Conservation (phyloP, 805 yeast genomes). For the Schizosaccharomyces pombe region ASM294v3 CU329670.1:964001-964500, state of each 20-base stretch:
- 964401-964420: slow-evolving; percentile 3
- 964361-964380: slow-evolving; percentile 1
- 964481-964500: too few relatives aligned
- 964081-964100: too few relatives aligned
- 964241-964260: background rate
- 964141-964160: too few relatives aligned
- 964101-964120: too few relatives aligned
- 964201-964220: background rate
- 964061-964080: too few relatives aligned
- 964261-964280: background rate
- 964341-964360: slow-evolving; percentile 1
- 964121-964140: too few relatives aligned
- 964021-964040: too few relatives aligned
- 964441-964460: background rate
- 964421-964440: background rate
- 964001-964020: too few relatives aligned
- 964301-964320: background rate
- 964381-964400: background rate
- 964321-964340: background rate
- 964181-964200: too few relatives aligned
- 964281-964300: background rate
- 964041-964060: too few relatives aligned
- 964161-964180: too few relatives aligned
- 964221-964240: background rate
- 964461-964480: too few relatives aligned